Evolutionary conservation across 768 basidiomycete species (phyloP), one percentile per base, ranked within the genome.

Genomic region (Hericium alpestre): DNA sequence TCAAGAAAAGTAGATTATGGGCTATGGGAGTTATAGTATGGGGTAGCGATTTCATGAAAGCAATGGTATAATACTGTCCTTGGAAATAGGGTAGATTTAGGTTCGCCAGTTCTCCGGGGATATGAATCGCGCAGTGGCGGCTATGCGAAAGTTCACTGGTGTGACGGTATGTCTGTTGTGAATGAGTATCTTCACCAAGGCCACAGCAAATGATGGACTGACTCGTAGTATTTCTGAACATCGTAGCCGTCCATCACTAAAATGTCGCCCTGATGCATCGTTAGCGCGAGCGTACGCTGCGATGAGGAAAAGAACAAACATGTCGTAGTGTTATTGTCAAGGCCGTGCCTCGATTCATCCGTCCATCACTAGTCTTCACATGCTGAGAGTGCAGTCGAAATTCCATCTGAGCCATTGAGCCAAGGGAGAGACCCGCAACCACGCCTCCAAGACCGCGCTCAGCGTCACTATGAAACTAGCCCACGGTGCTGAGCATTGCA

Each of bases 371-470:
- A 67, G n/a, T 15, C 11, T 18, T 15, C 18, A 15, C 11, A n/a
- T 62, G 76, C 43, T 61, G 69, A 53, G 69, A 62, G 59, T 72
- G 77, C 27, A 75, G 67, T 20, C 88, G 81, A 66, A 92, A 92
- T 64, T 88, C 82, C 86, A 92, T 92, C 52, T 83, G 65, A 0
- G 90, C 89, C 8, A 85, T 75, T 6, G 87, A 82, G 40, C 89
- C 89, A 18, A 92, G 70, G 0, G 88, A 90, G 50, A 92, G 69
- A 8, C 87, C 85, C 1, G 89, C 88, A 2, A 92, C 82, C 3
- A 79, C 62, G 4, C 84, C 83, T 3, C 87, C 88, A 4, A 92
- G 70, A 3, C 87, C 90, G 11, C 72, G 71, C 70, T 92, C 89
- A 55, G 77, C 79, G 63, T 92, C 89, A 59, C 84, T 89, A 62